Conservation (phyloP, 495 filamentous ascomycete species). For the Bacidia gigantensis region DNA sequence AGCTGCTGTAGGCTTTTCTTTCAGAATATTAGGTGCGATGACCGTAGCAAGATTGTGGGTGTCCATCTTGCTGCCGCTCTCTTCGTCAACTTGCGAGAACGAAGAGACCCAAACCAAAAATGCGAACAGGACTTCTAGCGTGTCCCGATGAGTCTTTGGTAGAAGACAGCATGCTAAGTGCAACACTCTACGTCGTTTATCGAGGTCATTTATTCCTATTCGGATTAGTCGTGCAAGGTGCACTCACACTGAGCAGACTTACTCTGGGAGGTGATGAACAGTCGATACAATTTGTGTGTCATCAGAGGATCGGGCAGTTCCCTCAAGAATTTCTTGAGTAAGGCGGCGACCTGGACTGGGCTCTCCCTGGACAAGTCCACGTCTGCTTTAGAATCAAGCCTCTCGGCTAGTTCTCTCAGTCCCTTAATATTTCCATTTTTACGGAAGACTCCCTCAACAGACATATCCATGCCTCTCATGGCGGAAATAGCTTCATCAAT, state of each 20-base stretch:
- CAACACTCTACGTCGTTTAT: constrained; percentile 69
- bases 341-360: constrained; percentile 84
- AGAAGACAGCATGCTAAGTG: constrained; percentile 89
- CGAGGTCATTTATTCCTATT: constrained; percentile 68
- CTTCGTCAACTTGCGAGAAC: constrained; percentile 91
- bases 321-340: constrained; percentile 90
- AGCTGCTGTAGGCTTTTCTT: constrained; percentile 44
- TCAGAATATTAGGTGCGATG: constrained; percentile 89
- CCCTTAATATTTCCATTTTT: constrained; percentile 97
- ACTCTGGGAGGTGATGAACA: constrained; percentile 85
- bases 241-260: constrained; percentile 21
- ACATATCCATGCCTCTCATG: constrained; percentile 98
- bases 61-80: constrained; percentile 93
- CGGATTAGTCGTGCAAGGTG: constrained; percentile 4
- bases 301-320: constrained; percentile 90
- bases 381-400: constrained; percentile 72
- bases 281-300: constrained; percentile 83
- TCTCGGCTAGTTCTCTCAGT: constrained; percentile 67
- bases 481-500: constrained; percentile 85
- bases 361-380: constrained; percentile 73
- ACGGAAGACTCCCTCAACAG: constrained; percentile 94
- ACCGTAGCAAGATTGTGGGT: constrained; percentile 97
- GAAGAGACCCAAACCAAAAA: constrained; percentile 98
- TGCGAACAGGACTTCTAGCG: constrained; percentile 82
- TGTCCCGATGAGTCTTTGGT: constrained; percentile 85